These are phyloP conservation scores for Hydnum rufescens DNA, from an alignment of 768 basidiomycete genomes.

Conservation along the genomic window DNA sequence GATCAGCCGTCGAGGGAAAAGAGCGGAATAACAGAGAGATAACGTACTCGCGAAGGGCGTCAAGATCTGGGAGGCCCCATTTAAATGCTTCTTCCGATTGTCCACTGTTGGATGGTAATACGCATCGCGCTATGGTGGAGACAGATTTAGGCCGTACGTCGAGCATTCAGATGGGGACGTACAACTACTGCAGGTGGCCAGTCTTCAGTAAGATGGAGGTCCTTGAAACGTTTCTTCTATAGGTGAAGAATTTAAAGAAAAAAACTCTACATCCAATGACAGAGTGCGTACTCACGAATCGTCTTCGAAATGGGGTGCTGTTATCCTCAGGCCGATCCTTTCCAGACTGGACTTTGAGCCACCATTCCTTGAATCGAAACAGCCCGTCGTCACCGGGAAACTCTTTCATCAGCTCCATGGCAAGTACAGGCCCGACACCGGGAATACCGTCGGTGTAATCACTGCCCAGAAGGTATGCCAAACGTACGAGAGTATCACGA, in stretches of 20 bases:
- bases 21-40: constrained; percentile 4
- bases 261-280: background rate
- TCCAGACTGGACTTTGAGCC: constrained; percentile 80
- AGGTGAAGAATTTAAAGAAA: background rate
- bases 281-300: constrained; percentile 47
- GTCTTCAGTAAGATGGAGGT: constrained; percentile 54
- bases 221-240: constrained; percentile 80
- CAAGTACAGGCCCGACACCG: constrained; percentile 87
- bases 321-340: constrained; percentile 60
- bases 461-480: constrained; percentile 89
- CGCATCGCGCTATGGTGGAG: constrained; percentile 48
- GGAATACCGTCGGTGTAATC: constrained; percentile 89
- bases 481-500: constrained; percentile 62
- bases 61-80: constrained; percentile 94
- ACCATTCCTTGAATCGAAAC: constrained; percentile 83
- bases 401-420: constrained; percentile 86
- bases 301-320: constrained; percentile 54
- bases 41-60: constrained; percentile 63
- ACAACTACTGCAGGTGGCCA: constrained; percentile 94
- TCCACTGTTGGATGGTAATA: constrained; percentile 87
- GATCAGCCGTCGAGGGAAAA: background rate
- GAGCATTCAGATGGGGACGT: constrained; percentile 16
- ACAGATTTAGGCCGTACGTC: background rate
- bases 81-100: constrained; percentile 82
- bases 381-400: constrained; percentile 77